A percentile compares a stretch with the other conserved stretches of the same genome.
Evolutionary conservation across 2,329 filamentous ascomycete species (phyloP).

Genomic region (Sphaerulina vaccinii): DNA sequence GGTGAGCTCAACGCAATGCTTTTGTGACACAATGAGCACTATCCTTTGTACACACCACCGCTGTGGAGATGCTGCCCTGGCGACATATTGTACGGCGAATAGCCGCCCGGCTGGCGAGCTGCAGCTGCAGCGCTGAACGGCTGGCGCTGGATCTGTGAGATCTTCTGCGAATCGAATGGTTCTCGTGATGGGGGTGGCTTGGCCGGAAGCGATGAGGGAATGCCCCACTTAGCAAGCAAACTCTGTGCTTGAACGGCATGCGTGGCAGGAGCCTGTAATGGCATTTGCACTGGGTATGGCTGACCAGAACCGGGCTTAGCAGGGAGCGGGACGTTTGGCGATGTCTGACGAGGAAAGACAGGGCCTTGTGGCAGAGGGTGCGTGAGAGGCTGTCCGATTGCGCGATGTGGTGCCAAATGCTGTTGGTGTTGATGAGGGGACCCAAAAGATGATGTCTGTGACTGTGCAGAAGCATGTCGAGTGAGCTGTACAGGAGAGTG

Average conservation of each 20-base stretch:
- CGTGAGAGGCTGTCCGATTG: conserved; percentile 29
- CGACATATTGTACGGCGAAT: conserved; percentile 5
- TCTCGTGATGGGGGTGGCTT: conserved; percentile 53
- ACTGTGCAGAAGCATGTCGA: conserved; percentile 36
- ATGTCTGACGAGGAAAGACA: conserved; percentile 38
- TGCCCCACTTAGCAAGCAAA: conserved; percentile 58
- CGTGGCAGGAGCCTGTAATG: conserved; percentile 9
- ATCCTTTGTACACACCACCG: conserved; percentile 7
- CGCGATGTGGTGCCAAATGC: conserved; percentile 22
- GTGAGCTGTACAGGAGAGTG: conserved; percentile 26
- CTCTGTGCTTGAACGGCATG: conserved; percentile 40
- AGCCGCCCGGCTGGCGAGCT: conserved; percentile 17
- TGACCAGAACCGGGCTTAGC: conserved; percentile 31
- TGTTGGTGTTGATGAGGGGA: conserved; percentile 26
- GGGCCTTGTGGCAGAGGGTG: conserved; percentile 41
- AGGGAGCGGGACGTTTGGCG: conserved; percentile 36
- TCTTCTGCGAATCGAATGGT: conserved; percentile 25
- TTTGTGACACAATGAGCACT: not conserved
- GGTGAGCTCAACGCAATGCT: not conserved
- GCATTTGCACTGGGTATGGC: conserved; percentile 17
- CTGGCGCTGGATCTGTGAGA: conserved; percentile 23
- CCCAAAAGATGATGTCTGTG: conserved; percentile 32
- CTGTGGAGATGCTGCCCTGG: conserved; percentile 5
- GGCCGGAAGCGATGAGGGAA: conserved; percentile 54
- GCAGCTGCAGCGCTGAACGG: conserved; percentile 23